Percentiles rank a stretch among this genome's conserved stretches.
Conservation (phyloP, 176 grass and related monocot genomes). For the Chloris gayana region DNA sequence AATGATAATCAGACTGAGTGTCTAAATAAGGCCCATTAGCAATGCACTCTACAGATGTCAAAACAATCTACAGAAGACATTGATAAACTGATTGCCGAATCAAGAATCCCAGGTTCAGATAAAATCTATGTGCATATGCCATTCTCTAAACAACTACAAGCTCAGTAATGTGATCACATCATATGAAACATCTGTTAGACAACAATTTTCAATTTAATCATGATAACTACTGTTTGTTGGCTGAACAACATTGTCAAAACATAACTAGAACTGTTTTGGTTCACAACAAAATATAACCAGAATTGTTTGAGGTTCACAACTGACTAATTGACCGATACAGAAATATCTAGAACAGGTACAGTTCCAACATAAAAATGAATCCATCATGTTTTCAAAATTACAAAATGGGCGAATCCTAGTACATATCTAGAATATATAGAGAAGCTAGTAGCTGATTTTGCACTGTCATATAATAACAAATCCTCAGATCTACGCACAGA, state of each 20-base stretch:
- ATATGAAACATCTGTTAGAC: background rate
- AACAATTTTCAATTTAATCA: background rate
- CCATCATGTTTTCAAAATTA: background rate
- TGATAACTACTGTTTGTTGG: background rate
- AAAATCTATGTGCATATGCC: background rate
- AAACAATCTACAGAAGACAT: background rate
- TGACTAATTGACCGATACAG: background rate
- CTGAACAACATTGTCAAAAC: background rate
- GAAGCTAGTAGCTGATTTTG: background rate
- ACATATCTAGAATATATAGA: background rate
- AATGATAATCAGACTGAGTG: constrained; percentile 12
- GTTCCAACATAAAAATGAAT: background rate
- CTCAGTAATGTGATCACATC: background rate
- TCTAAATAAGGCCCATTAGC: background rate
- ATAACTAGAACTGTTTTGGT: too few species aligned
- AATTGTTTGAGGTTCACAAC: too few species aligned
- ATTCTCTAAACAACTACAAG: too few species aligned
- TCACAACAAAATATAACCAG: too few species aligned
- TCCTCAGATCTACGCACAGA: background rate
- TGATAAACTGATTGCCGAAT: background rate
- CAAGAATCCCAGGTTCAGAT: background rate
- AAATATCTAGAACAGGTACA: background rate
- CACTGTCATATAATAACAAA: background rate
- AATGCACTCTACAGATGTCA: background rate
- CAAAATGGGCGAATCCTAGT: background rate